phyloP scores from a whole-genome alignment of 805 yeast genomes.

The Danielia oregonensis region DNA sequence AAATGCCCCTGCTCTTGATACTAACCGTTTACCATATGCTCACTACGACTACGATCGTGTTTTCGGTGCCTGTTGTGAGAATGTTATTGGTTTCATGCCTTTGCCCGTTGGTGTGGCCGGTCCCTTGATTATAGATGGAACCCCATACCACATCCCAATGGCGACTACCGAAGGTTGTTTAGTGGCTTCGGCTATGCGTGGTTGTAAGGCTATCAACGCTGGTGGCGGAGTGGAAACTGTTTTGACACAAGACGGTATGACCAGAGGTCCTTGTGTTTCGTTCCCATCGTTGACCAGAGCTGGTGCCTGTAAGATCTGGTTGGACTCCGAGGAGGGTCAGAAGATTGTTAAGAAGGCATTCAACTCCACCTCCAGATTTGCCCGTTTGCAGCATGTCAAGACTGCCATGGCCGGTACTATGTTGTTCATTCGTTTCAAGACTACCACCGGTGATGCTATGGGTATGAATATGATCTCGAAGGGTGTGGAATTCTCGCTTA shows the following conservation, averaged over 20 bases:
- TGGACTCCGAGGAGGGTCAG: slow-evolving; percentile 94
- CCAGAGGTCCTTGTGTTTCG: slow-evolving; percentile 97
- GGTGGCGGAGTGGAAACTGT: slow-evolving; percentile 97
- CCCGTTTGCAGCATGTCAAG: slow-evolving; percentile 84
- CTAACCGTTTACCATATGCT: slow-evolving; percentile 70
- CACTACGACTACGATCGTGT: slow-evolving; percentile 93
- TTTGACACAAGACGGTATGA: slow-evolving; percentile 95
- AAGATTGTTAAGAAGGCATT: slow-evolving; percentile 78
- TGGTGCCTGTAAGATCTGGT: slow-evolving; percentile 92
- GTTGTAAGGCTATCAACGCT: slow-evolving; percentile 94
- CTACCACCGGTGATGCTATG: slow-evolving; percentile 99
- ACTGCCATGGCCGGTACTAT: slow-evolving; percentile 93
- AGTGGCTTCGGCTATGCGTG: slow-evolving; percentile 98
- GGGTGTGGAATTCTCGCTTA: slow-evolving; percentile 88
- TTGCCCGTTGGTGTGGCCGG: slow-evolving; percentile 98
- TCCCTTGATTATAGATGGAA: slow-evolving; percentile 87
- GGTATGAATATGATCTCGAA: slow-evolving; percentile 99
- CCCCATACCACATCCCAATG: slow-evolving; percentile 90
- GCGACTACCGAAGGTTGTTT: slow-evolving; percentile 99
- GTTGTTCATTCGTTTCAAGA: slow-evolving; percentile 85
- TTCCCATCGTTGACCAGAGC: slow-evolving; percentile 82
- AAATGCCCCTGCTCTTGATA: slow-evolving; percentile 72
- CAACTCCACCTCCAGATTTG: slow-evolving; percentile 96
- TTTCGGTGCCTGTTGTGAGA: slow-evolving; percentile 98
- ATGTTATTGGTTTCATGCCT: slow-evolving; percentile 95